Evolutionary conservation across 2,329 filamentous ascomycete species (phyloP), one percentile per base, ranked within the genome.

Genomic region (Epichloe hybrida): DNA sequence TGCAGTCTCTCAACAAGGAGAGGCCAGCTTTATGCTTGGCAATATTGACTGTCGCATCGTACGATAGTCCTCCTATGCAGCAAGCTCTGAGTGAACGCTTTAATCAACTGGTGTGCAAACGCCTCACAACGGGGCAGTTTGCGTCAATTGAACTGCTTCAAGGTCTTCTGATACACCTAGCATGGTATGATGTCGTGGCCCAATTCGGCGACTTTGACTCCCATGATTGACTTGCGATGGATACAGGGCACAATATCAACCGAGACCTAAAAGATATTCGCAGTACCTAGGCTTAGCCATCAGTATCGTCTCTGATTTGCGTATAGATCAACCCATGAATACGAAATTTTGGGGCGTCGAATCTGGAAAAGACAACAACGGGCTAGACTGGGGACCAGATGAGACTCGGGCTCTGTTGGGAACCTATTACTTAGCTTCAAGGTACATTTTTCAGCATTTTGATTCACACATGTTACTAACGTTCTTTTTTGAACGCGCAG

Each of bases 181-280:
- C 64, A 11, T 66, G 64, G 63, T 66, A 57, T 20, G 55, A 12
- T 31, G 31, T 31, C 31, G 31, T 31, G 31, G 31, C 31, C 31
- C 31, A 11, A 9, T 9, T 31, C 31, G 31, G 31, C 31, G 31
- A 31, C 31, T 31, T 31, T 31, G 31, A 31, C 8, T 31, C 31
- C 8, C 31, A 31, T 31, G 17, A n/a, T 13, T 42, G 17, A 42
- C 11, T 17, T 42, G 7, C 17, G 4, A 17, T 13, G 17, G 11
- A 20, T 4, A 12, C 36, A 66, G 63, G 63, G 64, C 63, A 3
- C 64, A 66, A 51, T 65, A 58, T 39, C 64, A 64, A 23, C 61
- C 60, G 17, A 51, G 56, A 4, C 57, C 58, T 2, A 56, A 61
- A 47, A 59, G 57, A 40, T 60, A 61, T 38, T 60, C 58, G 0